Evolutionary conservation across 306 rosid species (phyloP).

Genomic region (Trifolium fragiferum): DNA sequence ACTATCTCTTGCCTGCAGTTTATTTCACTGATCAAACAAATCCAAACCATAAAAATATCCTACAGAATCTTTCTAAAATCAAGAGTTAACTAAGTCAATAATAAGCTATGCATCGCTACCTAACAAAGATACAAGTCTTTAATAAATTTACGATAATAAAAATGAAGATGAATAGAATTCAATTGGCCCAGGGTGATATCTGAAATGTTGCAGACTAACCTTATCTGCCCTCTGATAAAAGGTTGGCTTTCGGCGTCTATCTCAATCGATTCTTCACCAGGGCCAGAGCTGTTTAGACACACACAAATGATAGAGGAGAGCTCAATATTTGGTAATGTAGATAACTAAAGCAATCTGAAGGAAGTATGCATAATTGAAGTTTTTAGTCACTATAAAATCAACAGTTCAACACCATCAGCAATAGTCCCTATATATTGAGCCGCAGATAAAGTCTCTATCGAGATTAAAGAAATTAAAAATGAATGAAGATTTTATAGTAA

Average conservation of each 20-base stretch:
- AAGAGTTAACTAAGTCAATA: constrained; percentile 15
- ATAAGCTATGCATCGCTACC: neutral
- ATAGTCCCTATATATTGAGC: neutral
- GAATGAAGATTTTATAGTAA: neutral
- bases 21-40: constrained; percentile 41
- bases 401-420: neutral
- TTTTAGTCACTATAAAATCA: neutral
- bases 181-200: constrained; percentile 8
- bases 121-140: constrained; percentile 5
- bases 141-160: constrained; percentile 2
- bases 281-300: constrained; percentile 52
- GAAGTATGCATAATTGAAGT: neutral
- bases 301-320: constrained; percentile 21
- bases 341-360: neutral
- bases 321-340: constrained; percentile 7
- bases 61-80: constrained; percentile 18
- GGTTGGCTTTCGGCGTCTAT: constrained; percentile 63
- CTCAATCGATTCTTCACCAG: constrained; percentile 50
- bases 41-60: neutral
- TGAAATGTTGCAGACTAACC: constrained; percentile 49
- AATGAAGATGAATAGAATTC: constrained; percentile 13
- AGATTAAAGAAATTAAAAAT: neutral
- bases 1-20: constrained; percentile 69
- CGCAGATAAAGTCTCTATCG: neutral
- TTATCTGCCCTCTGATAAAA: constrained; percentile 59